phyloP scores from a whole-genome alignment of 495 filamentous ascomycete species.

The Letharia lupina region DNA sequence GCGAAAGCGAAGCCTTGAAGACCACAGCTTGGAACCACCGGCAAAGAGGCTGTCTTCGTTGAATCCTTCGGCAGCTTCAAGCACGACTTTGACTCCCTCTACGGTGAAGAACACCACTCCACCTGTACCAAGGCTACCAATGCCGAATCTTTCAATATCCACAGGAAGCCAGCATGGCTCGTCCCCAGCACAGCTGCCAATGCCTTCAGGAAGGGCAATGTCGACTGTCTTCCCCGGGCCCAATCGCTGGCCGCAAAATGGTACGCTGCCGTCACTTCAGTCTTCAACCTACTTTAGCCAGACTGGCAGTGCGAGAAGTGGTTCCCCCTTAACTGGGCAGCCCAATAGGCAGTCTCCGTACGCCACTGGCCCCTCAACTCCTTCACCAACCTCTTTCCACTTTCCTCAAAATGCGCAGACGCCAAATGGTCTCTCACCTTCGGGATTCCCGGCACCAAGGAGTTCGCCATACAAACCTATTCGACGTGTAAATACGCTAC shows the following conservation, averaged over 20 bases:
- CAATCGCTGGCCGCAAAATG: conserved; percentile 38
- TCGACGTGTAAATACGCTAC: conserved; percentile 75
- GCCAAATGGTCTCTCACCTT: conserved; percentile 52
- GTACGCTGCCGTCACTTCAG: conserved; percentile 48
- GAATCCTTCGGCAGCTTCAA: conserved; percentile 28
- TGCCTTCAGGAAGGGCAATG: conserved; percentile 47
- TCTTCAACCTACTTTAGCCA: conserved; percentile 31
- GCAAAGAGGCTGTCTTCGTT: conserved; percentile 50
- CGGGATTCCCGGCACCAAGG: conserved; percentile 52
- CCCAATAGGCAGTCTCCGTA: conserved; percentile 19
- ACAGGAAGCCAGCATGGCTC: conserved; percentile 13
- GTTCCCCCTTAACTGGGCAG: conserved; percentile 17
- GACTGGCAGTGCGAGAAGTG: conserved; percentile 8
- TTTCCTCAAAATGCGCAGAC: conserved; percentile 30
- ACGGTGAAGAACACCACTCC: conserved; percentile 26
- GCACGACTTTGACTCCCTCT: conserved; percentile 32
- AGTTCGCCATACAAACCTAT: conserved; percentile 90
- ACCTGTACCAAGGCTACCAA: conserved; percentile 45
- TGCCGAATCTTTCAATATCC: conserved; percentile 45
- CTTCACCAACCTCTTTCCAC: conserved; percentile 28
- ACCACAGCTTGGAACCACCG: conserved; percentile 53
- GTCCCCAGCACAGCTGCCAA: conserved; percentile 18
- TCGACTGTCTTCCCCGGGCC: conserved; percentile 51
- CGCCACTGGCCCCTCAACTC: conserved; percentile 33
- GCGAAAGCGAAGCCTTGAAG: conserved; percentile 68